Conservation (phyloP, 2,329 filamentous ascomycete genomes). For the Monilinia polystroma region DNA sequence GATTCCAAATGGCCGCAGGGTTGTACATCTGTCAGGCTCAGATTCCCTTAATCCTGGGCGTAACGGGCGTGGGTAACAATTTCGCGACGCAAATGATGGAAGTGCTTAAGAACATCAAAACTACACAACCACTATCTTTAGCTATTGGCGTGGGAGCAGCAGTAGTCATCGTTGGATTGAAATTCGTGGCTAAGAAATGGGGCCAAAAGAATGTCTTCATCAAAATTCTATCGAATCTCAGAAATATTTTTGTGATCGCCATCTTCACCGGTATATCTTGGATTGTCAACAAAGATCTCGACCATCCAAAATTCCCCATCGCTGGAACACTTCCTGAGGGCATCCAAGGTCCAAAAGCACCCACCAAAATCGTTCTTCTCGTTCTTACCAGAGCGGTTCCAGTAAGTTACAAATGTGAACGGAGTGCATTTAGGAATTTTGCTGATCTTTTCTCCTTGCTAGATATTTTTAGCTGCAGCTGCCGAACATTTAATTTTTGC, state of each 20-base stretch:
- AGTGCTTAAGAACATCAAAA: background rate
- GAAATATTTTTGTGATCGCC: conserved; percentile 6
- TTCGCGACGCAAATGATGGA: background rate
- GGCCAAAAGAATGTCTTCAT: conserved; percentile 1
- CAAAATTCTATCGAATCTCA: background rate
- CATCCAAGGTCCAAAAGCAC: background rate
- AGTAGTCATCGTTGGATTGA: background rate
- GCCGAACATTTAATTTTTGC: conserved; percentile 66
- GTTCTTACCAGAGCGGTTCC: conserved; percentile 46
- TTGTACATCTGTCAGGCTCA: conserved; percentile 67
- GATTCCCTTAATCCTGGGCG: conserved; percentile 52
- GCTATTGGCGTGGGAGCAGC: conserved; percentile 9
- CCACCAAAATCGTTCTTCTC: conserved; percentile 2
- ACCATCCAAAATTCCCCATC: conserved; percentile 5
- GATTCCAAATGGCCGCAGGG: conserved; percentile 65
- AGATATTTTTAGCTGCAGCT: conserved; percentile 51
- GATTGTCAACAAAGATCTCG: conserved; percentile 4
- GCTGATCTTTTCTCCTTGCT: conserved; percentile 1
- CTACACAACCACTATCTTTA: conserved; percentile 11
- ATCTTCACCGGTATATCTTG: conserved; percentile 13
- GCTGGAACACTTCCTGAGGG: background rate
- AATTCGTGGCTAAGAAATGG: conserved; percentile 14
- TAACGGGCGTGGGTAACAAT: conserved; percentile 39
- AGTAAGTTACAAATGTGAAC: conserved; percentile 27
- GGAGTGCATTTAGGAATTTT: background rate